phyloP scores from a whole-genome alignment of 768 basidiomycete genomes.

The Tulasnella sp. region DNA sequence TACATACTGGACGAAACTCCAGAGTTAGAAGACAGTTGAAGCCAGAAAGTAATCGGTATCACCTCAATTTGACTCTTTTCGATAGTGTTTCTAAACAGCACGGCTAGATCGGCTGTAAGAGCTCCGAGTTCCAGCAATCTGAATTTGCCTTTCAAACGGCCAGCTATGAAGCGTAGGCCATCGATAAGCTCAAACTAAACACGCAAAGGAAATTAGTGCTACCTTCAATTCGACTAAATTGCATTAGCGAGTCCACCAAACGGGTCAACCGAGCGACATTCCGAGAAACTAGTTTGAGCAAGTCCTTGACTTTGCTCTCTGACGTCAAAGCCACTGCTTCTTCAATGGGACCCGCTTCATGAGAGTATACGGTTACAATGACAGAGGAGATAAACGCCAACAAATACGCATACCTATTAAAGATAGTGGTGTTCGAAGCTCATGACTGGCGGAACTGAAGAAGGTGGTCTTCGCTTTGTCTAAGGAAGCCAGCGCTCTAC shows the following conservation, averaged over 20 bases:
- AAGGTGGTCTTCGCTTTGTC: slow-evolving; percentile 24
- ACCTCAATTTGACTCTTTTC: slow-evolving; percentile 23
- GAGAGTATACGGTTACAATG: no score
- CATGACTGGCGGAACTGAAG: slow-evolving; percentile 23
- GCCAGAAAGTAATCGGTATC: background rate
- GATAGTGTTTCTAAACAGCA: slow-evolving; percentile 27
- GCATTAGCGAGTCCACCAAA: slow-evolving; percentile 30
- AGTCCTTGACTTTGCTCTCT: slow-evolving; percentile 19
- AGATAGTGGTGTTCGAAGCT: slow-evolving; percentile 24
- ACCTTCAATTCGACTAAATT: slow-evolving; percentile 26
- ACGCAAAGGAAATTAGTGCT: background rate
- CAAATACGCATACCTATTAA: slow-evolving; percentile 19
- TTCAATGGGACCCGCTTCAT: slow-evolving; percentile 20
- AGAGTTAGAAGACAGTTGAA: background rate
- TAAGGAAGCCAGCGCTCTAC: slow-evolving; percentile 21
- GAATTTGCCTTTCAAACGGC: slow-evolving; percentile 24
- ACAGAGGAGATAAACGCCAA: background rate
- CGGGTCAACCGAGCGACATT: slow-evolving; percentile 27
- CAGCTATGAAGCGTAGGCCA: background rate
- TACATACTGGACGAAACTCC: no score
- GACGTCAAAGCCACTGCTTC: slow-evolving; percentile 17
- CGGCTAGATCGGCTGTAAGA: slow-evolving; percentile 26
- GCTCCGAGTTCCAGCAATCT: slow-evolving; percentile 24
- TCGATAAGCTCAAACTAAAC: background rate
- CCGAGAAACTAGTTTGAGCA: slow-evolving; percentile 20